These are phyloP conservation scores for Tranzscheliella williamsii DNA, from an alignment of 1,284 basidiomycete species.

Conservation along the genomic window DNA sequence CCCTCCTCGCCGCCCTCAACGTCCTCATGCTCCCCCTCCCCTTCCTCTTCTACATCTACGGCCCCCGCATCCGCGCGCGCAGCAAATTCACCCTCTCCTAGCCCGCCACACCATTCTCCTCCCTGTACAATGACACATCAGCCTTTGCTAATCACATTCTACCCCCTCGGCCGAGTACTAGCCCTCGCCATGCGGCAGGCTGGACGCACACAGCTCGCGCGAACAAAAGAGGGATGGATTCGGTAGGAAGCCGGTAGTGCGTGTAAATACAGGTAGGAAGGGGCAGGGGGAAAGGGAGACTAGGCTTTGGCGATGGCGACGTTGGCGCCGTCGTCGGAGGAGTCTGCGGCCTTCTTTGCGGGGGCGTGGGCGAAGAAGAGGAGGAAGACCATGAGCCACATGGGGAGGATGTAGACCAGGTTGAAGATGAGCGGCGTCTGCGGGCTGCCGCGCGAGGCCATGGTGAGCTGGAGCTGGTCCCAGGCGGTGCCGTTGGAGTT, in stretches of 20 bases:
- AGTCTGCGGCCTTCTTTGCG: constrained; percentile 5
- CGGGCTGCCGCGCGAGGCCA: constrained; percentile 29
- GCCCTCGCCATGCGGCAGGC: too few species aligned
- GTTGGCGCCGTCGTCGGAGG: background rate
- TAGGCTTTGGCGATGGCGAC: constrained; percentile 19
- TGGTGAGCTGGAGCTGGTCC: constrained; percentile 38
- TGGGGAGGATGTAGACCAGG: constrained; percentile 43
- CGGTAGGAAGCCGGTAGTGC: too few species aligned
- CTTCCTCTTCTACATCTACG: constrained; percentile 42
- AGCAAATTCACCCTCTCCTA: constrained; percentile 30
- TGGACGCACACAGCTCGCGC: too few species aligned
- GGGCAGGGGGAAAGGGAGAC: too few species aligned
- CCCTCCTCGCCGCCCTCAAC: constrained; percentile 33
- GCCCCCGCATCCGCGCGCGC: constrained; percentile 32
- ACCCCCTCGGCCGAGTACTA: too few species aligned
- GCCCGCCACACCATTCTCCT: too few species aligned
- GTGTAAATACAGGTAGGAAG: too few species aligned
- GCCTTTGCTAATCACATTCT: too few species aligned
- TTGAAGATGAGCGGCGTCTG: constrained; percentile 47
- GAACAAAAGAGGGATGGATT: too few species aligned
- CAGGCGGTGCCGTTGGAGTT: constrained; percentile 35
- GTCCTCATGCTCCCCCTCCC: constrained; percentile 44
- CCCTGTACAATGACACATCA: too few species aligned
- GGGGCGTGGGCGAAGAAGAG: constrained; percentile 48
- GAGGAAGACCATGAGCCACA: constrained; percentile 44